phyloP scores from a whole-genome alignment of 176 grass and related monocot species.

The Paspalum vaginatum region DNA sequence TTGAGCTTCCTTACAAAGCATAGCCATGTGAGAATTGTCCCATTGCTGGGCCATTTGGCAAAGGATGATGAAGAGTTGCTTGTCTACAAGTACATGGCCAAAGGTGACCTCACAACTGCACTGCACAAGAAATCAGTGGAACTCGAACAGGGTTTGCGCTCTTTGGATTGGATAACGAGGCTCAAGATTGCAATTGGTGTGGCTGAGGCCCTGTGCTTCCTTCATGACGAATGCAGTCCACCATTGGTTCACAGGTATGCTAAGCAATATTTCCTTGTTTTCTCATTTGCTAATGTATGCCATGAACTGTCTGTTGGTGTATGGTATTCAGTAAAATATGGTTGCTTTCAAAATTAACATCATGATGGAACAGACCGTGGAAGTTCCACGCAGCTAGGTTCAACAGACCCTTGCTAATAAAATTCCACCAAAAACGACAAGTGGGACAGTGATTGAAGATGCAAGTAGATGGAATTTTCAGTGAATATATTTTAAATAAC shows the following conservation, averaged over 20 bases:
- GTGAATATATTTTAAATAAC: slow-evolving; percentile 12
- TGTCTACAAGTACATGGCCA: slow-evolving; percentile 76
- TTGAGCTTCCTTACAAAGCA: slow-evolving; percentile 57
- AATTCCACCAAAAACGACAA: background rate
- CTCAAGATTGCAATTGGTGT: slow-evolving; percentile 83
- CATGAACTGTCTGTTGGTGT: slow-evolving; percentile 19
- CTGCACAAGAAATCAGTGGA: slow-evolving; percentile 57
- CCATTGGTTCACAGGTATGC: slow-evolving; percentile 85
- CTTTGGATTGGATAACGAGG: slow-evolving; percentile 97
- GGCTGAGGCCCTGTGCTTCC: slow-evolving; percentile 84
- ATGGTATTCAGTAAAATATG: slow-evolving; percentile 20
- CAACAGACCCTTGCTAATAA: background rate
- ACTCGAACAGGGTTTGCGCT: slow-evolving; percentile 52
- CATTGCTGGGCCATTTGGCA: slow-evolving; percentile 65
- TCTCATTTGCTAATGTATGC: slow-evolving; percentile 15
- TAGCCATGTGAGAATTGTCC: slow-evolving; percentile 61
- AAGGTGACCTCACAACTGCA: slow-evolving; percentile 75
- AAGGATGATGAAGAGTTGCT: slow-evolving; percentile 63
- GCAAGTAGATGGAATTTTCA: background rate
- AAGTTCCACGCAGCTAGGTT: slow-evolving; percentile 29
- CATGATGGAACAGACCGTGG: slow-evolving; percentile 1
- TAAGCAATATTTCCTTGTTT: background rate
- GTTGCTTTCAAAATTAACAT: slow-evolving; percentile 32
- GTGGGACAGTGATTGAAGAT: slow-evolving; percentile 18
- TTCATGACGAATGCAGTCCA: slow-evolving; percentile 79